phyloP scores from a whole-genome alignment of 2,329 filamentous ascomycete species.

The Aureobasidium pullulans region DNA sequence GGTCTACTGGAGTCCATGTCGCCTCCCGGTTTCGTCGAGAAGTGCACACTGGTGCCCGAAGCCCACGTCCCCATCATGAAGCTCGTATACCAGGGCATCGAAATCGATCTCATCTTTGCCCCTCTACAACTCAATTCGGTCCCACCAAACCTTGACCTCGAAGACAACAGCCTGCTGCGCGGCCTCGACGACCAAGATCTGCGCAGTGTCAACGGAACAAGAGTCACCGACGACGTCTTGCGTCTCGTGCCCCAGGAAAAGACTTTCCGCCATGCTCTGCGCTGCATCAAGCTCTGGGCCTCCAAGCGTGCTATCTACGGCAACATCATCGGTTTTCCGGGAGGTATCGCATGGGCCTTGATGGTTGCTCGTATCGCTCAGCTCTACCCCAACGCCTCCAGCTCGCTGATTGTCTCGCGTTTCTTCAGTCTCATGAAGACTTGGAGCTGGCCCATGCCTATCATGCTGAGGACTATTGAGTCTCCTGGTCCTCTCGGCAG shows the following conservation, averaged over 20 bases:
- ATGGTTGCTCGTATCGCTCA: slow-evolving; percentile 93
- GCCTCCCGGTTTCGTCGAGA: slow-evolving; percentile 69
- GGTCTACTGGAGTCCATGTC: slow-evolving; percentile 68
- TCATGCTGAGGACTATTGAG: slow-evolving; percentile 82
- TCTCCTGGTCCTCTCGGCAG: slow-evolving; percentile 54
- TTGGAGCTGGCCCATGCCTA: slow-evolving; percentile 93
- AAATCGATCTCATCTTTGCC: slow-evolving; percentile 79
- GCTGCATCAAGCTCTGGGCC: slow-evolving; percentile 95
- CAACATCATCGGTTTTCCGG: slow-evolving; percentile 93
- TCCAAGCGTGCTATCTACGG: slow-evolving; percentile 87
- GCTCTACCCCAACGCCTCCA: slow-evolving; percentile 86
- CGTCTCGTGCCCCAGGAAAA: slow-evolving; percentile 80
- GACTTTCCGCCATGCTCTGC: slow-evolving; percentile 80
- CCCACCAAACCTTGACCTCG: slow-evolving; percentile 59
- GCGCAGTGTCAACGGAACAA: slow-evolving; percentile 84
- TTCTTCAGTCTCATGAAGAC: slow-evolving; percentile 88
- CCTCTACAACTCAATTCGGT: slow-evolving; percentile 36
- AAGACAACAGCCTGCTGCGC: slow-evolving; percentile 75
- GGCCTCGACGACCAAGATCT: slow-evolving; percentile 82
- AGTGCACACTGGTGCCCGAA: slow-evolving; percentile 77
- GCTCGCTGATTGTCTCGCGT: slow-evolving; percentile 80
- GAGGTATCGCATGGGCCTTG: slow-evolving; percentile 97
- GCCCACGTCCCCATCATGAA: slow-evolving; percentile 97
- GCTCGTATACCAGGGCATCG: slow-evolving; percentile 82
- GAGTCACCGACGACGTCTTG: slow-evolving; percentile 89